Evolutionary conservation across 1,284 basidiomycete genomes (phyloP).

Genomic region (Pholiota adiposa): DNA sequence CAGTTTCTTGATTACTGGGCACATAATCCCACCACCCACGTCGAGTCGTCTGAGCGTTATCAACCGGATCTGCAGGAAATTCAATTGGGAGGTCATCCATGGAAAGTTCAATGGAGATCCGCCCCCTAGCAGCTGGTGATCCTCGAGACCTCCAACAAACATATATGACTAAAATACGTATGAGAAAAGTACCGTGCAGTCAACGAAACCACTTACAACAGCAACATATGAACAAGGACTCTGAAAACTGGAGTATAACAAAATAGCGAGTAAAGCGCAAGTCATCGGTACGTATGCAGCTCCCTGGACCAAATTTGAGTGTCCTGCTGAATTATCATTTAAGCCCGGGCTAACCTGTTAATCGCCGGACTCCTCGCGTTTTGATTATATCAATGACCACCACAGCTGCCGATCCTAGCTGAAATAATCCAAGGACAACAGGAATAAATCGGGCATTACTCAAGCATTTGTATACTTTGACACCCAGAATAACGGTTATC

Average conservation of each 20-base stretch:
- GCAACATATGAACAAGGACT: constrained; percentile 59
- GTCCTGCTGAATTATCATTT: neutral
- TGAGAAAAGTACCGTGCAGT: neutral
- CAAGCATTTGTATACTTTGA: constrained; percentile 70
- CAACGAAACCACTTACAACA: constrained; percentile 53
- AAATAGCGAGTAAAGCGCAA: constrained; percentile 48
- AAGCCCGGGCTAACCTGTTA: constrained; percentile 44
- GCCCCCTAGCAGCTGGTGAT: constrained; percentile 54
- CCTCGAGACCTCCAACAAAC: constrained; percentile 60
- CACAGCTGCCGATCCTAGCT: constrained; percentile 43
- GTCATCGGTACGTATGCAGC: constrained; percentile 39
- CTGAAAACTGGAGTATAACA: constrained; percentile 52
- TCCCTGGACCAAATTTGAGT: constrained; percentile 31
- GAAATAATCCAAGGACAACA: constrained; percentile 43
- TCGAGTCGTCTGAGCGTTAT: constrained; percentile 31
- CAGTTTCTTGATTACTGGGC: constrained; percentile 16
- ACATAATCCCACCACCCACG: constrained; percentile 64
- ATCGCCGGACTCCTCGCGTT: constrained; percentile 42
- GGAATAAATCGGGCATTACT: constrained; percentile 59
- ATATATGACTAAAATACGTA: constrained; percentile 48
- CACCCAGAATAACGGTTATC: constrained; percentile 66
- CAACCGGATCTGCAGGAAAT: constrained; percentile 26
- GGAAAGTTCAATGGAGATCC: constrained; percentile 57
- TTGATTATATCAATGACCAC: constrained; percentile 47
- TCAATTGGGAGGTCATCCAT: constrained; percentile 42